Conservation (phyloP, 2,329 filamentous ascomycete species). For the Colletotrichum costaricense region DNA sequence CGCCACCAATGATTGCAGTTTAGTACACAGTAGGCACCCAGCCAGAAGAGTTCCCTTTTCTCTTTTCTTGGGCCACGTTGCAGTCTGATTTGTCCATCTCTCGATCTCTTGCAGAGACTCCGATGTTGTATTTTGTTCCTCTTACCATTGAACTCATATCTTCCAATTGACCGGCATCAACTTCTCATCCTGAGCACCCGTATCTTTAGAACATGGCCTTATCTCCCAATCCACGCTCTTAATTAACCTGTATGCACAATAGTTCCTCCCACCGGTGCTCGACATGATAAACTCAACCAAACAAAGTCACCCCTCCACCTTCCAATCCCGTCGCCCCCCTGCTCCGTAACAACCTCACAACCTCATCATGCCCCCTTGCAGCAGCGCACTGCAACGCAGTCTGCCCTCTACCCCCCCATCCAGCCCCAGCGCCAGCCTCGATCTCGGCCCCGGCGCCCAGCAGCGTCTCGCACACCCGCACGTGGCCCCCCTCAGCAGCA, state of each 20-base stretch:
- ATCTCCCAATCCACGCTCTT: neutral
- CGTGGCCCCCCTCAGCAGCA: constrained; percentile 29
- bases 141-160: neutral
- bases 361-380: constrained; percentile 50
- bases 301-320: constrained; percentile 28
- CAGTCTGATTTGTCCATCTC: neutral
- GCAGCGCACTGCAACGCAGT: constrained; percentile 48
- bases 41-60: neutral
- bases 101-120: neutral
- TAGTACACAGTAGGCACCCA: too few relatives aligned
- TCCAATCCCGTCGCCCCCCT: constrained; percentile 44
- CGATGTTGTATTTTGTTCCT: neutral
- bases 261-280: neutral
- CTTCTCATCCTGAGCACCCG: neutral
- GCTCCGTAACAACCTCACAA: constrained; percentile 53
- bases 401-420: constrained; percentile 31
- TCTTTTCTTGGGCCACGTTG: neutral
- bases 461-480: constrained; percentile 42
- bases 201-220: neutral
- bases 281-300: constrained; percentile 11
- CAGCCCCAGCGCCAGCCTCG: constrained; percentile 47
- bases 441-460: constrained; percentile 49
- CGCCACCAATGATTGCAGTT: neutral
- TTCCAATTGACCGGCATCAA: neutral
- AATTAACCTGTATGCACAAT: neutral